Evolutionary conservation across 495 filamentous ascomycete genomes (phyloP).

Genomic region (Parathielavia appendiculata): DNA sequence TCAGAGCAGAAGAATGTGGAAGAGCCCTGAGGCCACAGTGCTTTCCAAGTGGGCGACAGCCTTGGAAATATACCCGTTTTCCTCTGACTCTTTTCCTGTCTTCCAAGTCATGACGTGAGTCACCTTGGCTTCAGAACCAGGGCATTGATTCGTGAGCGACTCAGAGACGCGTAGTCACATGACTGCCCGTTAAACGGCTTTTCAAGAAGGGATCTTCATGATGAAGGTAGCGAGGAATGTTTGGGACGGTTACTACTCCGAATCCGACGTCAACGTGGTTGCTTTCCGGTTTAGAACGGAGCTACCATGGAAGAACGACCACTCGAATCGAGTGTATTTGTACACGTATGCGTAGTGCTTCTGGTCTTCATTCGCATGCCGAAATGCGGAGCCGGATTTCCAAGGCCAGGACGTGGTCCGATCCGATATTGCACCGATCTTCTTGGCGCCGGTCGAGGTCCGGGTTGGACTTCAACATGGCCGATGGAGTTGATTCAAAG

Average conservation of each 20-base stretch:
- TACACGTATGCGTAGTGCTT: not conserved
- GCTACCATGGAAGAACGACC: too few relatives aligned
- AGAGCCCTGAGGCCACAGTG: not conserved
- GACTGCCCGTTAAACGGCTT: not conserved
- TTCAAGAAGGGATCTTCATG: too few relatives aligned
- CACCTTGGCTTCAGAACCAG: constrained; percentile 5
- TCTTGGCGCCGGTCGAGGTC: constrained; percentile 1
- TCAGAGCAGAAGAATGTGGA: not conserved
- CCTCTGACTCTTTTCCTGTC: not conserved
- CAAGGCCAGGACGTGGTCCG: not conserved
- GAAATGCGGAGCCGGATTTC: not conserved
- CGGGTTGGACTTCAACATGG: not conserved
- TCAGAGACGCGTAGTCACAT: constrained; percentile 14
- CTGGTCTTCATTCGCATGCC: not conserved
- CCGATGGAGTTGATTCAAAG: not conserved
- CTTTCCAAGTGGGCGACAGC: not conserved
- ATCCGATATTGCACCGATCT: constrained; percentile 9
- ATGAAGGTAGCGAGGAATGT: too few relatives aligned
- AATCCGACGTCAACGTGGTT: too few relatives aligned
- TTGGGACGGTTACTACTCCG: too few relatives aligned
- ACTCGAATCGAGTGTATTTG: not conserved
- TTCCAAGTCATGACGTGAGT: constrained; percentile 11
- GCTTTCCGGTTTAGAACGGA: too few relatives aligned
- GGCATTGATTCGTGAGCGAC: not conserved
- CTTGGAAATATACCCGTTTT: constrained; percentile 5